phyloP scores from a whole-genome alignment of 768 basidiomycete genomes.

The Tylopilus sp. region DNA sequence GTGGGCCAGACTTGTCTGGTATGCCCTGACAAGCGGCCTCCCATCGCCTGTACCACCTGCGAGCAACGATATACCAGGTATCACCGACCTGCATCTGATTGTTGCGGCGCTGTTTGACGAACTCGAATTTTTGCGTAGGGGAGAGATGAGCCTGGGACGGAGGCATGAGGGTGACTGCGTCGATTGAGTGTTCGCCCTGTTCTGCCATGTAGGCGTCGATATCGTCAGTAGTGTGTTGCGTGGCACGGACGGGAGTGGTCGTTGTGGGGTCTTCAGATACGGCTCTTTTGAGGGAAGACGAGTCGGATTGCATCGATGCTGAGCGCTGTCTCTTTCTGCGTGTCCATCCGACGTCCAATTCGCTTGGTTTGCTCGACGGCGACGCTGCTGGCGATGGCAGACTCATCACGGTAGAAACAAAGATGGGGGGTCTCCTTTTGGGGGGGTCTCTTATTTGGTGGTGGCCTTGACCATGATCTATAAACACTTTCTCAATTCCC shows the following conservation, averaged over 20 bases:
- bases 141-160: slow-evolving; percentile 31
- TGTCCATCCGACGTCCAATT: slow-evolving; percentile 30
- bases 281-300: slow-evolving; percentile 76
- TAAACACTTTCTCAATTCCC: slow-evolving; percentile 80
- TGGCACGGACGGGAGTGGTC: slow-evolving; percentile 33
- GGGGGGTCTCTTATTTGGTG: slow-evolving; percentile 2
- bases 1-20: slow-evolving; percentile 61
- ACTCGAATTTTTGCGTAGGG: slow-evolving; percentile 45
- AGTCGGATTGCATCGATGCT: slow-evolving; percentile 70
- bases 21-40: slow-evolving; percentile 66
- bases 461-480: too few relatives aligned
- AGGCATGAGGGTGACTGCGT: slow-evolving; percentile 19
- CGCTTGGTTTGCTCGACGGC: slow-evolving; percentile 40
- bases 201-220: slow-evolving; percentile 69
- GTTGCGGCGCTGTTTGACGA: slow-evolving; percentile 46
- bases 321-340: slow-evolving; percentile 71
- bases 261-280: slow-evolving; percentile 61
- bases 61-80: slow-evolving; percentile 74
- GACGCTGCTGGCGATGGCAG: slow-evolving; percentile 41
- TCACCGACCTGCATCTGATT: slow-evolving; percentile 59
- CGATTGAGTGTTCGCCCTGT: slow-evolving; percentile 42
- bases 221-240: slow-evolving; percentile 38
- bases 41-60: slow-evolving; percentile 75
- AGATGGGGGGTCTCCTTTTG: background rate
- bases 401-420: slow-evolving; percentile 35